Percentiles rank a stretch among this genome's conserved stretches.
phyloP scores from a whole-genome alignment of 805 yeast species.

The Kluyveromyces starmeri region DNA sequence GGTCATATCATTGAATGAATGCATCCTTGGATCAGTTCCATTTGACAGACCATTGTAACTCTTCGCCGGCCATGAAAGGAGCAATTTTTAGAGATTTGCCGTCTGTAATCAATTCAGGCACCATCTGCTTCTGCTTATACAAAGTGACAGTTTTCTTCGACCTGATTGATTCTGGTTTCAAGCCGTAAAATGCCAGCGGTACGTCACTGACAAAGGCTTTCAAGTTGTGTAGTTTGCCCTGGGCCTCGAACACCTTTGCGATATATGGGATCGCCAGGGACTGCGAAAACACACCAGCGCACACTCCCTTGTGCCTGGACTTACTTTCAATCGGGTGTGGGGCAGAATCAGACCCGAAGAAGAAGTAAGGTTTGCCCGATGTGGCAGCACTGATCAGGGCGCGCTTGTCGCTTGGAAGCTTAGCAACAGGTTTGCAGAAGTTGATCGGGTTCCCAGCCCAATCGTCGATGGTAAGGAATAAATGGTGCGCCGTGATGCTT shows the following conservation, averaged over 20 bases:
- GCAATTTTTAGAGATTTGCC: constrained; percentile 48
- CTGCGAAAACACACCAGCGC: constrained; percentile 98
- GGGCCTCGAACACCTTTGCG: constrained; percentile 75
- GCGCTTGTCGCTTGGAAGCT: constrained; percentile 72
- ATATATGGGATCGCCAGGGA: constrained; percentile 70
- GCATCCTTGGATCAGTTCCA: constrained; percentile 53
- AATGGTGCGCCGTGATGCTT: constrained; percentile 92
- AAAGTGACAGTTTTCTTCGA: constrained; percentile 43
- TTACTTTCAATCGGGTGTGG: constrained; percentile 87
- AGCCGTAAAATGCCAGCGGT: constrained; percentile 64
- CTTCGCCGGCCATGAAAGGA: constrained; percentile 81
- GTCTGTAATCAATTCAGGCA: constrained; percentile 50
- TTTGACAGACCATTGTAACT: constrained; percentile 60
- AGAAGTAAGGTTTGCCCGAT: constrained; percentile 84
- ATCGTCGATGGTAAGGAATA: constrained; percentile 77
- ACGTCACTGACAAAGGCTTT: constrained; percentile 66
- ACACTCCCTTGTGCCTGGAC: constrained; percentile 68
- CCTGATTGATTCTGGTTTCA: constrained; percentile 38
- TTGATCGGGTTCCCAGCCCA: constrained; percentile 97
- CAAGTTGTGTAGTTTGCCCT: constrained; percentile 54
- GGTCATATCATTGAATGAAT: too few species aligned
- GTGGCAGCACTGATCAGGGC: constrained; percentile 84
- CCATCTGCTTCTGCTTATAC: constrained; percentile 41
- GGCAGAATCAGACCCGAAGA: constrained; percentile 97
- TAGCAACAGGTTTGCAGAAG: constrained; percentile 97